These are phyloP conservation scores for Juglanconis juglandina DNA, from an alignment of 2,329 filamentous ascomycete species.

Conservation along the genomic window DNA sequence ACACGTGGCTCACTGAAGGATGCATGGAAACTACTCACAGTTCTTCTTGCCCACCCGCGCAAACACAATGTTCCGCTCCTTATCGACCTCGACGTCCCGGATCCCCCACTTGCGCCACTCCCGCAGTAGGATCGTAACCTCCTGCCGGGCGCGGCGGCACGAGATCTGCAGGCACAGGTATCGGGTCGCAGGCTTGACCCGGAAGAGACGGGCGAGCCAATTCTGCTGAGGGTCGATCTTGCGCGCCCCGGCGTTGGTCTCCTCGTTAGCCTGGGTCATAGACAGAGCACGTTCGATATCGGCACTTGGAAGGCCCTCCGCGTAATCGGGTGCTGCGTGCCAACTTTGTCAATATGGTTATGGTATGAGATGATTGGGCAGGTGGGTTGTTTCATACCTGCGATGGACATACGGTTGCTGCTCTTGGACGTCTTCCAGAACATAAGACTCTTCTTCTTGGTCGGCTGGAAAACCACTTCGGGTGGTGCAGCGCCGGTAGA, in stretches of 20 bases:
- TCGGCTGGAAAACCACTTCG: slow-evolving; percentile 19
- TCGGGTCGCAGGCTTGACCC: slow-evolving; percentile 77
- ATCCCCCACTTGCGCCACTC: slow-evolving; percentile 85
- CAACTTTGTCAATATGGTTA: neutral
- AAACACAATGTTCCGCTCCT: slow-evolving; percentile 73
- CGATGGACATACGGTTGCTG: slow-evolving; percentile 41
- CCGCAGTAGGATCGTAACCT: slow-evolving; percentile 69
- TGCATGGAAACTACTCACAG: slow-evolving; percentile 54
- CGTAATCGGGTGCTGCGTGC: slow-evolving; percentile 29
- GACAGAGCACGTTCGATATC: slow-evolving; percentile 8
- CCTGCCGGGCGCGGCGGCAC: slow-evolving; percentile 70
- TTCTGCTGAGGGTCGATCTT: slow-evolving; percentile 70
- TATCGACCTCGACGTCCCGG: slow-evolving; percentile 73
- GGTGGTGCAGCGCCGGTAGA: slow-evolving; percentile 17
- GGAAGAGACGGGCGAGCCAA: slow-evolving; percentile 86
- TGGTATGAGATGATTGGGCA: slow-evolving; percentile 17
- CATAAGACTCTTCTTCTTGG: slow-evolving; percentile 49
- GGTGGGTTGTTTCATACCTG: slow-evolving; percentile 32
- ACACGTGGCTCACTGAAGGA: neutral
- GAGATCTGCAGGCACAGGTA: slow-evolving; percentile 73
- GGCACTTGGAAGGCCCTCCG: slow-evolving; percentile 21
- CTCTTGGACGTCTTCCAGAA: slow-evolving; percentile 52
- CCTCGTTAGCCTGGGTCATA: slow-evolving; percentile 32
- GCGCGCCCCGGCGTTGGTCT: slow-evolving; percentile 35
- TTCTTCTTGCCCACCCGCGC: slow-evolving; percentile 74